Evolutionary conservation across 371 early-diverging fungal species (phyloP).

Genomic region (Blakeslea trispora): DNA sequence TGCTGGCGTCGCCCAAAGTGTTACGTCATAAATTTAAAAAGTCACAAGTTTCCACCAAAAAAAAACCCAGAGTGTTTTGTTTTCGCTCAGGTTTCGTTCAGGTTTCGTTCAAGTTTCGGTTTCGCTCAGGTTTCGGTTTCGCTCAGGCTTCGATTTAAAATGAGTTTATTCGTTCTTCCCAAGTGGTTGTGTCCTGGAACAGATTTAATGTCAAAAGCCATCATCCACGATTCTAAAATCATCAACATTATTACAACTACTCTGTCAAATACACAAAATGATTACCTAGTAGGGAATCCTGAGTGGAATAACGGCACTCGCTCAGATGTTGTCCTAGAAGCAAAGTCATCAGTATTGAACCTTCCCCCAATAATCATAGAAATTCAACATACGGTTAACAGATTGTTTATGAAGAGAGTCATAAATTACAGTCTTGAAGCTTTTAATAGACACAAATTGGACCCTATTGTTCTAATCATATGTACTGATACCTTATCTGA

Average conservation of each 20-base stretch:
- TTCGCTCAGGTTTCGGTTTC: not conserved
- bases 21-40: conserved; percentile 10
- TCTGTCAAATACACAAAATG: conserved; percentile 10
- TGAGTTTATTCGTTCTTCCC: conserved; percentile 13
- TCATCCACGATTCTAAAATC: conserved; percentile 8
- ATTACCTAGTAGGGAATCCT: conserved; percentile 15
- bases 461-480: conserved; percentile 16
- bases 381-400: conserved; percentile 18
- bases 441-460: conserved; percentile 15
- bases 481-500: conserved; percentile 36
- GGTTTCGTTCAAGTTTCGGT: too few species aligned
- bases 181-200: conserved; percentile 14
- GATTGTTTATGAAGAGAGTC: conserved; percentile 17
- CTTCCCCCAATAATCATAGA: conserved; percentile 20
- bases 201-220: conserved; percentile 12
- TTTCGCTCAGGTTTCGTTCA: conserved; percentile 9
- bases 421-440: conserved; percentile 22
- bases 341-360: conserved; percentile 14
- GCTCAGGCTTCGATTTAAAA: conserved; percentile 8
- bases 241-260: conserved; percentile 15
- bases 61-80: not conserved
- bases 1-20: conserved; percentile 2
- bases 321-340: conserved; percentile 14
- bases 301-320: conserved; percentile 24
- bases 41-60: conserved; percentile 9